Evolutionary conservation across 2,329 filamentous ascomycete species (phyloP), one percentile per base, ranked within the genome.

Genomic region (Aspergillus sp.): DNA sequence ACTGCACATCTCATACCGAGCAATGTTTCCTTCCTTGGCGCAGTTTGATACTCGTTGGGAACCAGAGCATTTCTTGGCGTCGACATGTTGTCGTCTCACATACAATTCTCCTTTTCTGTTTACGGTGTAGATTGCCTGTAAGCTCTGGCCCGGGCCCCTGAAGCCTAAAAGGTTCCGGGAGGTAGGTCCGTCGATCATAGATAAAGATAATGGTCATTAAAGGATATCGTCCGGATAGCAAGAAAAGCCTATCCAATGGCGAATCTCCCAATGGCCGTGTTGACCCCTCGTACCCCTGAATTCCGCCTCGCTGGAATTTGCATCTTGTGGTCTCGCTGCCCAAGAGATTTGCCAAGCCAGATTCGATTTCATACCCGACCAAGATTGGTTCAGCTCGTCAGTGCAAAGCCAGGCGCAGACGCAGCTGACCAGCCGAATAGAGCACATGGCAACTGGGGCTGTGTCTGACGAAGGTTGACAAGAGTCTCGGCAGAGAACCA

Each of bases 371-470:
- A 54, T 47, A 56, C 41, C 45, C 40, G 47, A 58, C 59, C 35
- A 58, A 41, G 31, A 45, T 58, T 37, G 48, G 61, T 47, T 62
- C 54, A 58, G 58, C 48, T 55, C 56, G 44, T 41, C 44, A 47
- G 43, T 21, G 31, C 52, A 40, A 33, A 9, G 40, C 21, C 15
- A 31, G 48, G 21, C 35, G 56, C 35, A 50, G 50, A 46, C 44
- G 44, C 49, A 19, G 33, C 44, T 21, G 31, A 46, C 45, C 45
- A 54, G 49, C 31, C 15, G 45, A 44, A 48, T 33, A 39, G 35
- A 23, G 54, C 53, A 59, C 31, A 62, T 50, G 50, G 52, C 9
- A 54, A 55, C 46, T 54, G 58, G 55, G 62, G 62, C 62, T 64
- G 61, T 64, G 62, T 54, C 45, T 31, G 43, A 44, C 19, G 7